Evolutionary conservation across 257 asterid genomes (phyloP).

Genomic region (Solanum neorickii): DNA sequence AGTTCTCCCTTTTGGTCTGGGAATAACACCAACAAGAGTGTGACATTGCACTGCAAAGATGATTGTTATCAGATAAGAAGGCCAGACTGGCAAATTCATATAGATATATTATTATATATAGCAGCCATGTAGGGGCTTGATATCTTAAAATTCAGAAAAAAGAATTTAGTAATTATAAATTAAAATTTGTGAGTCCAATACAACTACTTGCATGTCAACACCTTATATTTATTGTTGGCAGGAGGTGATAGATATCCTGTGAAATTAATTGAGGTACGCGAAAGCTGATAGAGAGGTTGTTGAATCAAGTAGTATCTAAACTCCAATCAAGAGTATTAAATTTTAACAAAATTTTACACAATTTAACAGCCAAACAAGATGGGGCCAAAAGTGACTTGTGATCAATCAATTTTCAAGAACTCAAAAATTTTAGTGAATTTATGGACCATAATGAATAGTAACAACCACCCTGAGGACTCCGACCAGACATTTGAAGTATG

Average conservation of each 20-base stretch:
- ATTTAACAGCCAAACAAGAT: background rate
- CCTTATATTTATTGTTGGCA: too few relatives aligned
- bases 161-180: background rate
- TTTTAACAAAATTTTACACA: background rate
- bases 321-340: background rate
- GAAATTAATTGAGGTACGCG: accelerated
- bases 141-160: background rate
- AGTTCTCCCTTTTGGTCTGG: background rate
- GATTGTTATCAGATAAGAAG: slow-evolving; percentile 12
- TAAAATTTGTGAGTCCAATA: background rate
- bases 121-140: background rate
- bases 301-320: background rate
- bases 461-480: background rate
- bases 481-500: background rate
- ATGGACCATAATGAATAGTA: background rate
- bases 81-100: slow-evolving; percentile 16
- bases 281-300: accelerated
- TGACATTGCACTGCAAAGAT: background rate
- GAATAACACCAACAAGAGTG: background rate
- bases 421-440: background rate
- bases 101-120: background rate
- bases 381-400: background rate
- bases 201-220: background rate
- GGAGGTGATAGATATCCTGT: accelerated
- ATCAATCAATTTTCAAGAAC: background rate